Conservation (phyloP, 2,329 filamentous ascomycete genomes). For the Leptographium procerum region DNA sequence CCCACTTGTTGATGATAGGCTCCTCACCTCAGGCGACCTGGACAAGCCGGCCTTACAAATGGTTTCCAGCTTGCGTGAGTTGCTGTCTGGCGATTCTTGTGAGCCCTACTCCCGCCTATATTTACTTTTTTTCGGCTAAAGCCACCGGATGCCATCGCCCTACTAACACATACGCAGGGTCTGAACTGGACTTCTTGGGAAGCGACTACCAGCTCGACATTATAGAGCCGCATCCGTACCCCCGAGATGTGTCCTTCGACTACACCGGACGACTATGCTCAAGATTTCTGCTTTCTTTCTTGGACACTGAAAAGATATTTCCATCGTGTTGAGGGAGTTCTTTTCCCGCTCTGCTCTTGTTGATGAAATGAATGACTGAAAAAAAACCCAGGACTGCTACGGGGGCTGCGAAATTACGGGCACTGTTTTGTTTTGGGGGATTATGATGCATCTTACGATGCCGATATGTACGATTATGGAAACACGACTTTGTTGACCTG, state of each 20-base stretch:
- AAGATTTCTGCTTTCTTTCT: constrained; percentile 44
- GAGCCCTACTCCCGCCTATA: constrained; percentile 17
- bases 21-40: constrained; percentile 31
- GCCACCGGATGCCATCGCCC: neutral
- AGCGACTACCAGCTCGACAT: constrained; percentile 35
- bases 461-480: neutral
- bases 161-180: neutral
- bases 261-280: constrained; percentile 42
- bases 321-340: neutral
- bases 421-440: neutral
- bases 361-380: too few species aligned
- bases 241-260: constrained; percentile 34
- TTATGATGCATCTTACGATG: neutral
- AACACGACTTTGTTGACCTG: neutral
- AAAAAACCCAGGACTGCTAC: too few species aligned
- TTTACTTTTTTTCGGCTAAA: neutral
- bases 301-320: constrained; percentile 7
- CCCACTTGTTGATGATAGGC: constrained; percentile 36
- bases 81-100: constrained; percentile 32
- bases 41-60: constrained; percentile 34
- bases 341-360: neutral
- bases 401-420: neutral
- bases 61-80: constrained; percentile 30
- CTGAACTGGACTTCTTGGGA: constrained; percentile 30
- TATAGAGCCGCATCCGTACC: constrained; percentile 32